These are phyloP conservation scores for Penicillium canariense DNA, from an alignment of 495 filamentous ascomycete species.

Conservation along the genomic window DNA sequence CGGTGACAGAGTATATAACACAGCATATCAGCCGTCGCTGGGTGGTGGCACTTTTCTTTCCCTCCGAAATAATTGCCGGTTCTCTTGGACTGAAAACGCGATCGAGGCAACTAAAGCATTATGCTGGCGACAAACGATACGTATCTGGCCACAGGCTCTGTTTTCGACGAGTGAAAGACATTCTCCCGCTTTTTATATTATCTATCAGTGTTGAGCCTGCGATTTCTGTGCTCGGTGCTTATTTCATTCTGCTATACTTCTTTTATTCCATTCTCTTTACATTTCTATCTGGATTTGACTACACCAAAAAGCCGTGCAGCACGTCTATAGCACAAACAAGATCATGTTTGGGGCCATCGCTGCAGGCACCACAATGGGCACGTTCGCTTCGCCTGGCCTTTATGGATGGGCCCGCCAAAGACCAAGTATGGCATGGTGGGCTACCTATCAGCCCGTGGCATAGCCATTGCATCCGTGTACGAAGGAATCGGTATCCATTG, in stretches of 20 bases:
- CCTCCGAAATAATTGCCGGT: constrained; percentile 1
- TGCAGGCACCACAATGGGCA: constrained; percentile 24
- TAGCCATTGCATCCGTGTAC: constrained; percentile 41
- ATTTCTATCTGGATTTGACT: constrained; percentile 58
- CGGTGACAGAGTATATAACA: constrained; percentile 1
- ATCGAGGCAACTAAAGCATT: neutral
- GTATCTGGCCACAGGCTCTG: constrained; percentile 13
- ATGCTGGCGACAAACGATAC: constrained; percentile 37
- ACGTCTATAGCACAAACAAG: constrained; percentile 18
- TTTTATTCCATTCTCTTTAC: constrained; percentile 61
- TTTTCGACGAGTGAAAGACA: neutral
- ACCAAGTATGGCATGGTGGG: constrained; percentile 24
- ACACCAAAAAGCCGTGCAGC: constrained; percentile 51
- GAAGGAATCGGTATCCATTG: constrained; percentile 47
- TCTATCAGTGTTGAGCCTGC: neutral
- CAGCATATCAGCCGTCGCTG: neutral
- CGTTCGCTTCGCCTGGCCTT: constrained; percentile 39
- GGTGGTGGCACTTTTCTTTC: neutral
- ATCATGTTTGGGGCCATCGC: neutral
- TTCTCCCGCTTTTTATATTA: neutral
- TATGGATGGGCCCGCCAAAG: neutral
- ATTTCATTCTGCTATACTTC: constrained; percentile 57
- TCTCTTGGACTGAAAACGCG: constrained; percentile 2
- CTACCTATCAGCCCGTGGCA: constrained; percentile 43
- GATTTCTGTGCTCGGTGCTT: constrained; percentile 42